Percentiles rank a stretch among this genome's conserved stretches.
Conservation (phyloP, 352 stramenopile genomes). For the Phytophthora citricola region DNA sequence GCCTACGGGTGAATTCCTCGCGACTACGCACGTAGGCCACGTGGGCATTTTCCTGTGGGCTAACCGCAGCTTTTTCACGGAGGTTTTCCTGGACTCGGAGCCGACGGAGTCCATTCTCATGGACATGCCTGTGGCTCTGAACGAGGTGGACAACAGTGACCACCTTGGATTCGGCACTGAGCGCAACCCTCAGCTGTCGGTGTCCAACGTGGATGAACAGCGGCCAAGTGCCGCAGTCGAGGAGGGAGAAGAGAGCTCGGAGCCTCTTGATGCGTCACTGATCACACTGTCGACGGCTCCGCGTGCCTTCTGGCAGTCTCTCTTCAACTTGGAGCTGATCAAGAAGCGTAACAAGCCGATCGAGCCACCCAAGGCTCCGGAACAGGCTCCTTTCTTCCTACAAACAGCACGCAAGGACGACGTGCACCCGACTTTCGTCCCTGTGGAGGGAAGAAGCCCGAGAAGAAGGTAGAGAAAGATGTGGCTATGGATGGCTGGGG, state of each 20-base stretch:
- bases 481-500: slow-evolving; percentile 74
- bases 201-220: slow-evolving; percentile 47
- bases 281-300: slow-evolving; percentile 84
- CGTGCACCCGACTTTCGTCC: slow-evolving; percentile 80
- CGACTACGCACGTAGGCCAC: slow-evolving; percentile 93
- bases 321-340: slow-evolving; percentile 95
- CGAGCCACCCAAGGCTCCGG: slow-evolving; percentile 93
- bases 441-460: slow-evolving; percentile 39
- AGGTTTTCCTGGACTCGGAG: slow-evolving; percentile 86
- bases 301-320: slow-evolving; percentile 89
- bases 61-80: slow-evolving; percentile 94
- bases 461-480: slow-evolving; percentile 37
- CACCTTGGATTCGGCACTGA: slow-evolving; percentile 61
- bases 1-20: slow-evolving; percentile 95
- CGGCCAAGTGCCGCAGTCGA: slow-evolving; percentile 53
- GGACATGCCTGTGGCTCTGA: slow-evolving; percentile 92
- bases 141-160: slow-evolving; percentile 82
- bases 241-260: slow-evolving; percentile 38
- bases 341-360: slow-evolving; percentile 97
- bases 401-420: slow-evolving; percentile 89
- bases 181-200: slow-evolving; percentile 54
- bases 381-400: slow-evolving; percentile 96
- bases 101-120: slow-evolving; percentile 84
- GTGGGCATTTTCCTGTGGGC: slow-evolving; percentile 96
- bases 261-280: slow-evolving; percentile 63